Conservation (phyloP, 1,284 basidiomycete species). For the Ustilago bromivora region DNA sequence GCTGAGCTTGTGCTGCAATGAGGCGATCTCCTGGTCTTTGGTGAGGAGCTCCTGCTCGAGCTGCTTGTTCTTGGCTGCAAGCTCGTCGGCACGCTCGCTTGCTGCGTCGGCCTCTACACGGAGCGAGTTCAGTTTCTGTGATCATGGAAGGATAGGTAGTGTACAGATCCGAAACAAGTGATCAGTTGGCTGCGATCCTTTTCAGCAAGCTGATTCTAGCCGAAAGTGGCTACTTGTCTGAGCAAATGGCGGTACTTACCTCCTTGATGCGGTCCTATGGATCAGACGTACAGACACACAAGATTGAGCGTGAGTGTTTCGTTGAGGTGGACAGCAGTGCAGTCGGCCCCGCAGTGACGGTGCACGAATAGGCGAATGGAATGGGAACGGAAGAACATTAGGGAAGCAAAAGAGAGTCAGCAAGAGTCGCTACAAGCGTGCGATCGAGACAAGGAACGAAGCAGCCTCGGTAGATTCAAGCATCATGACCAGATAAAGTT, state of each 20-base stretch:
- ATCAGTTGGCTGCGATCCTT: conserved; percentile 1
- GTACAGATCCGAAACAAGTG: not conserved
- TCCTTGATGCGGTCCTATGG: conserved; percentile 74
- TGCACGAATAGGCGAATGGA: not conserved
- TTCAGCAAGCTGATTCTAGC: not conserved
- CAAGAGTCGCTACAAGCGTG: not conserved
- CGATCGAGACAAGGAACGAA: not conserved
- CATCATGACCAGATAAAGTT: not conserved
- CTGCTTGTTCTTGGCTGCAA: conserved; percentile 70
- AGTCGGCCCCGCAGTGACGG: not conserved
- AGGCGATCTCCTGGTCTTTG: conserved; percentile 89
- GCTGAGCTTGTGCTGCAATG: conserved; percentile 81
- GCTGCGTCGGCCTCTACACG: conserved; percentile 89
- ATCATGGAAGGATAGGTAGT: not conserved
- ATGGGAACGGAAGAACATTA: not conserved
- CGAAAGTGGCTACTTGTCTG: no score
- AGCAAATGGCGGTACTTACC: conserved; percentile 63
- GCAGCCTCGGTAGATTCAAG: not conserved
- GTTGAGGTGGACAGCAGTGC: not conserved
- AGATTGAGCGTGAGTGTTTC: not conserved
- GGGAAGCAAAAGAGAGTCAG: not conserved
- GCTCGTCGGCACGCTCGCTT: conserved; percentile 67
- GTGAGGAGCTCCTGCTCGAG: conserved; percentile 82
- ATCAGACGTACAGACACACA: no score
- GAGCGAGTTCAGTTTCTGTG: conserved; percentile 75